Conservation (phyloP, 345 rosid species). For the Bruguiera parviflora region DNA sequence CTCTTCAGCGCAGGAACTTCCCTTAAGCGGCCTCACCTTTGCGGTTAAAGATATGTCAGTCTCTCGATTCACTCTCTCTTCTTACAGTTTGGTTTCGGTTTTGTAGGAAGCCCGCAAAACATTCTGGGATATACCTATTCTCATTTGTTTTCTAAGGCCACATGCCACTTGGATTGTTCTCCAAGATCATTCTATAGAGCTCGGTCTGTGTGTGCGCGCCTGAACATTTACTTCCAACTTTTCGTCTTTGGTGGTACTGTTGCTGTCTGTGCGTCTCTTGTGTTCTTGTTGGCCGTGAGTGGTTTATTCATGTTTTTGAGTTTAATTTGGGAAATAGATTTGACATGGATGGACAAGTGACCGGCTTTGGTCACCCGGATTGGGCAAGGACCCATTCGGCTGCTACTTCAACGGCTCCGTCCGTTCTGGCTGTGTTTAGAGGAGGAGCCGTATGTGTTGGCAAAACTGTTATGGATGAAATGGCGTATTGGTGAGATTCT, state of each 20-base stretch:
- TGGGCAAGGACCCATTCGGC: slow-evolving; percentile 78
- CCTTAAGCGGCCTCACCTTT: slow-evolving; percentile 65
- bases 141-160: no score
- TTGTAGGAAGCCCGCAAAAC: no score
- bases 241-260: no score
- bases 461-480: slow-evolving; percentile 81
- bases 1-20: slow-evolving; percentile 44
- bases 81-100: no score
- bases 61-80: background rate
- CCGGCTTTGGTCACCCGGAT: slow-evolving; percentile 92
- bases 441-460: slow-evolving; percentile 74
- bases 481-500: slow-evolving; percentile 58
- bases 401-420: slow-evolving; percentile 65
- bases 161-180: no score
- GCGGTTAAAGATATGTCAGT: slow-evolving; percentile 89
- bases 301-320: background rate
- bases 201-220: no score
- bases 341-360: slow-evolving; percentile 69
- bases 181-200: no score
- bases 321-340: slow-evolving; percentile 43
- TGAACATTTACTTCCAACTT: no score
- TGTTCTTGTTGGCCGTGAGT: background rate
- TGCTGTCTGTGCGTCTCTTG: no score
- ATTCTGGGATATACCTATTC: no score
- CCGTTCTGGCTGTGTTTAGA: slow-evolving; percentile 55